Evolutionary conservation across 768 basidiomycete genomes (phyloP), one percentile per base, ranked within the genome.

Genomic region (Lactarius hatsudake): DNA sequence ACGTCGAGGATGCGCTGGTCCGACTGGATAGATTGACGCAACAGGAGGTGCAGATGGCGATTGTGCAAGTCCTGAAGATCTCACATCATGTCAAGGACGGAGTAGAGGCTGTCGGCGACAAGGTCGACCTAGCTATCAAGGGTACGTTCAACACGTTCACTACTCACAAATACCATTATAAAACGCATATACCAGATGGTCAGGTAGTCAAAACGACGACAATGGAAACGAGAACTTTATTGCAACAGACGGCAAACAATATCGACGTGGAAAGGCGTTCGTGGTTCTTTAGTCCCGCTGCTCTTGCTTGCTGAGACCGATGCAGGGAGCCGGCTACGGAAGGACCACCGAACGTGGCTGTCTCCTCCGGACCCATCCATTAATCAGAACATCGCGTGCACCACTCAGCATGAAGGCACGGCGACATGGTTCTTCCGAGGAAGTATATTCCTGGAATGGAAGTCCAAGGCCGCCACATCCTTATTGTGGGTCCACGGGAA

Each of bases 401-500:
- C 12, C 1, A 6, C 12, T 13, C 58, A 36, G 13, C 58, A 59
- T 3, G 12, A 13, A 26, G 58, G 58, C 13, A 59, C 58, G 12
- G 58, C 58, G 6, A 59, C 20, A 2, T 59, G 58, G 58, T 40
- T 59, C 5, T 17, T 59, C 34, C 8, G 17, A 5, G 58, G 23
- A 51, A 15, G 5, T 26, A 51, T 51, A 26, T 51, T 15, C 12
- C 15, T 3, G 5, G 13, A 15, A 51, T 51, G 51, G 51, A 51
- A 51, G 51, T 15, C 51, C 51, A 51, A 51, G 10, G 15, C 23
- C 1, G 2, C 23, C 23, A 26, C 51, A 7, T 48, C 61, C 23
- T 32, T 61, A 18, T 36, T 61, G 17, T 61, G 61, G 61, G 13
- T 61, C 34, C 42, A 61, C 9, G 61, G 61, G 1, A 61, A 61